These are phyloP conservation scores for Ambrosiella cleistominuta DNA, from an alignment of 2,329 filamentous ascomycete genomes.

Conservation along the genomic window DNA sequence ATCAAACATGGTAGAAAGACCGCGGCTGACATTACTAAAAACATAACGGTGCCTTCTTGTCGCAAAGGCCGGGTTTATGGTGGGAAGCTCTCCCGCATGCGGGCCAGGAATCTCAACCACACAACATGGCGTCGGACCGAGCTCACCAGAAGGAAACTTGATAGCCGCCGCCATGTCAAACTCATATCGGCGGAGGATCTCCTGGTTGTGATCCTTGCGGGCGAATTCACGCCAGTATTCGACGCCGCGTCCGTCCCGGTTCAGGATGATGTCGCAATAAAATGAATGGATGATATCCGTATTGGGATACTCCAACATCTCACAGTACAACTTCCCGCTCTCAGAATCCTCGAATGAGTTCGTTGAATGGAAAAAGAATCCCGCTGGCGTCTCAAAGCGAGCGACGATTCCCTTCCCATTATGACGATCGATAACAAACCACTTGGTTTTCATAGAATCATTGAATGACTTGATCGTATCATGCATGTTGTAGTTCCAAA, in stretches of 20 bases:
- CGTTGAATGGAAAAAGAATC: constrained; percentile 65
- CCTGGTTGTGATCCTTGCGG: constrained; percentile 19
- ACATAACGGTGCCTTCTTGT: constrained; percentile 40
- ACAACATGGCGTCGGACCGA: constrained; percentile 14
- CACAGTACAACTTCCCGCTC: constrained; percentile 39
- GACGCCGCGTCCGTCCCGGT: constrained; percentile 28
- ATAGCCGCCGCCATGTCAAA: constrained; percentile 21
- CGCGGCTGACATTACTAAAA: constrained; percentile 39
- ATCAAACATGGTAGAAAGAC: constrained; percentile 43
- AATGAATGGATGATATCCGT: constrained; percentile 47
- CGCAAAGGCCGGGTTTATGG: constrained; percentile 40
- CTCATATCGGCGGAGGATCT: constrained; percentile 26
- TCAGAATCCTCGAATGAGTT: constrained; percentile 53
- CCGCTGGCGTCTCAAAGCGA: constrained; percentile 46
- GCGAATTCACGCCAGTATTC: constrained; percentile 26
- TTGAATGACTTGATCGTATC: constrained; percentile 52
- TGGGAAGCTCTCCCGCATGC: constrained; percentile 45
- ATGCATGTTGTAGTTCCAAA: constrained; percentile 49
- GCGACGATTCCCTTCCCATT: constrained; percentile 47
- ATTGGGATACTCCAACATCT: constrained; percentile 46
- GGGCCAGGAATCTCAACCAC: constrained; percentile 32
- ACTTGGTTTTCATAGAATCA: constrained; percentile 35
- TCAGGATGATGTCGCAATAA: constrained; percentile 51
- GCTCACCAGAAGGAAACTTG: not conserved
- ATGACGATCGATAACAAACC: constrained; percentile 58